Conservation (phyloP, 306 rosid species). For the Casuarina cunninghamiana region DNA sequence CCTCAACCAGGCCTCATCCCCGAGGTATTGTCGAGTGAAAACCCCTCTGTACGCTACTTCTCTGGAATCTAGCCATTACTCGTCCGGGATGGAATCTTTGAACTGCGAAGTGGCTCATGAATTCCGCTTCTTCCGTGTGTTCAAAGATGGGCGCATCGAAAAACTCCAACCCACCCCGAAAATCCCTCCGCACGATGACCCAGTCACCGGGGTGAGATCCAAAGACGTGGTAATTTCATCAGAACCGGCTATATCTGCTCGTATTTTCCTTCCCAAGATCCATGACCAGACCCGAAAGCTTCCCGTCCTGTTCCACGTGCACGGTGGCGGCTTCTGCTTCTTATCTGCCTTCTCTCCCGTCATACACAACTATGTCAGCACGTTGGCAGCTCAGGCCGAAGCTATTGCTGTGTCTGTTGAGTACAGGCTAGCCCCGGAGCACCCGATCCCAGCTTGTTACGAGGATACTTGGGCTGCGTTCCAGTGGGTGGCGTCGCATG, state of each 20-base stretch:
- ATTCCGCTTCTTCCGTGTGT: slow-evolving; percentile 33
- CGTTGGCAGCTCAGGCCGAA: slow-evolving; percentile 17
- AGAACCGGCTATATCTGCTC: slow-evolving; percentile 32
- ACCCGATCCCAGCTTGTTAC: slow-evolving; percentile 30
- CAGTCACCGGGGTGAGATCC: slow-evolving; percentile 15
- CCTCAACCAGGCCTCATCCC: no score
- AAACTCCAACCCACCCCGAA: neutral
- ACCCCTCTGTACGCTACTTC: neutral
- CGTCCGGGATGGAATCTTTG: slow-evolving; percentile 14
- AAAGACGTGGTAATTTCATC: slow-evolving; percentile 37
- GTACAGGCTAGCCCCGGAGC: slow-evolving; percentile 33
- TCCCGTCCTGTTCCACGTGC: slow-evolving; percentile 36
- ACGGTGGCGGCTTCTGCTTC: slow-evolving; percentile 44
- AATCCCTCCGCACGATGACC: slow-evolving; percentile 33
- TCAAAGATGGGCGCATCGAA: slow-evolving; percentile 28
- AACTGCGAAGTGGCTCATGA: slow-evolving; percentile 15
- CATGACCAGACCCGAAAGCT: slow-evolving; percentile 8
- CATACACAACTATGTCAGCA: slow-evolving; percentile 27
- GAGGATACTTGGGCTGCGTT: slow-evolving; percentile 34
- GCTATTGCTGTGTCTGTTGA: slow-evolving; percentile 29
- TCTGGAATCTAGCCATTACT: neutral
- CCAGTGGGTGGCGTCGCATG: slow-evolving; percentile 35
- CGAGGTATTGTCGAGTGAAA: neutral
- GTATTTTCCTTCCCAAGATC: slow-evolving; percentile 35
- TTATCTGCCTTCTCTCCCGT: slow-evolving; percentile 29